A percentile compares a stretch with the other conserved stretches of the same genome.
Evolutionary conservation across 352 stramenopile genomes (phyloP).

Genomic region (Globisporangium okanoganense): DNA sequence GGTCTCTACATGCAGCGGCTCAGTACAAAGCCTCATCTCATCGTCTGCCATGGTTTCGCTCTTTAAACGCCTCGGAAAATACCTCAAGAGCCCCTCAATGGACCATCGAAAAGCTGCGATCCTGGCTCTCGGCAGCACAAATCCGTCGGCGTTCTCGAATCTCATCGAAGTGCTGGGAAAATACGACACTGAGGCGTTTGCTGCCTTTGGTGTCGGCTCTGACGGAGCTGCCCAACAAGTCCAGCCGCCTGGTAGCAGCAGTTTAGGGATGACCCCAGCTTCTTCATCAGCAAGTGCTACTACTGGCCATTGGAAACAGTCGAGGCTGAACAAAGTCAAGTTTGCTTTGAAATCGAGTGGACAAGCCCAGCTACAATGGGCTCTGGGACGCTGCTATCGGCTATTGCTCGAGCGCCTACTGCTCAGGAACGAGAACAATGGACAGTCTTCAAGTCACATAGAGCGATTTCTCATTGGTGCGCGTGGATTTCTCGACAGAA

Average conservation of each 20-base stretch:
- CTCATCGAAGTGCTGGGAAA: conserved; percentile 49
- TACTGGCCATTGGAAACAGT: conserved; percentile 11
- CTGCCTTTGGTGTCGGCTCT: too few species aligned
- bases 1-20: conserved; percentile 7
- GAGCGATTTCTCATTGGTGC: conserved; percentile 17
- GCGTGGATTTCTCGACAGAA: conserved; percentile 24
- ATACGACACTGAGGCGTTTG: conserved; percentile 49
- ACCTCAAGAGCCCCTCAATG: conserved; percentile 49
- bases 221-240: neutral
- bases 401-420: conserved; percentile 34
- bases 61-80: conserved; percentile 47
- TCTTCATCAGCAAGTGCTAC: neutral
- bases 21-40: conserved; percentile 35
- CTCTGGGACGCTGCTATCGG: conserved; percentile 48
- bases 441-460: neutral
- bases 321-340: conserved; percentile 13
- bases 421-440: neutral
- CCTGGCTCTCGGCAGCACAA: conserved; percentile 45
- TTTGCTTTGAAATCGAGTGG: conserved; percentile 1
- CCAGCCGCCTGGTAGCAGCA: neutral
- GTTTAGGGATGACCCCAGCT: neutral
- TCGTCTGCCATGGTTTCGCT: conserved; percentile 35
- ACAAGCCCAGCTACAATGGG: conserved; percentile 48
- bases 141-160: conserved; percentile 26
- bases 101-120: conserved; percentile 55